Conservation (phyloP, 352 stramenopile species). For the Globisporangium yorkense region DNA sequence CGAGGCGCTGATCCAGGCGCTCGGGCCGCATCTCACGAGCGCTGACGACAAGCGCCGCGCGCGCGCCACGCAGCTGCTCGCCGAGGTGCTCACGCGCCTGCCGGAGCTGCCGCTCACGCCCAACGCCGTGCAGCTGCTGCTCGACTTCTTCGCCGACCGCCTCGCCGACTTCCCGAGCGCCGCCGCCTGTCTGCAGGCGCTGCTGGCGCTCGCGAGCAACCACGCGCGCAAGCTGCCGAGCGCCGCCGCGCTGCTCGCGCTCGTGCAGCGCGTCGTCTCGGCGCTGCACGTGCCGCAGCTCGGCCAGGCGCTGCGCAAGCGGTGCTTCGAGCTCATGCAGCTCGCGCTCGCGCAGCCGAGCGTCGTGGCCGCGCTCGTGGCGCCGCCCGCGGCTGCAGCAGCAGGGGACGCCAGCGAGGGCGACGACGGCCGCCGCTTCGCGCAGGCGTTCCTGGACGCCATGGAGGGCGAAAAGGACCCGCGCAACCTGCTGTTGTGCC, state of each 20-base stretch:
- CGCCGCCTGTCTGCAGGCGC: conserved; percentile 65
- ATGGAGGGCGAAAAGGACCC: conserved; percentile 91
- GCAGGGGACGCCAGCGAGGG: conserved; percentile 18
- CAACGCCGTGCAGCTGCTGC: conserved; percentile 65
- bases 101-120: conserved; percentile 73
- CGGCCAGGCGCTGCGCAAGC: conserved; percentile 81
- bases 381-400: conserved; percentile 12
- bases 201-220: conserved; percentile 67
- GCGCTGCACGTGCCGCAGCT: conserved; percentile 76
- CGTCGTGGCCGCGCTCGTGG: conserved; percentile 47
- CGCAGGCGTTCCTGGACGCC: conserved; percentile 67
- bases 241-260: conserved; percentile 38
- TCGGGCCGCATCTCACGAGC: conserved; percentile 67
- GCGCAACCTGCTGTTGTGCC: conserved; percentile 75
- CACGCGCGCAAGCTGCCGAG: conserved; percentile 52
- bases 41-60: conserved; percentile 76
- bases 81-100: conserved; percentile 85
- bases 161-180: conserved; percentile 82
- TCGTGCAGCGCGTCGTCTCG: conserved; percentile 60
- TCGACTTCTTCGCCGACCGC: conserved; percentile 83
- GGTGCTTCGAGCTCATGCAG: conserved; percentile 80
- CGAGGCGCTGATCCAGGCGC: conserved; percentile 73
- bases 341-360: conserved; percentile 51
- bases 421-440: conserved; percentile 51
- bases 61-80: conserved; percentile 76